Percentiles rank a stretch among this genome's conserved stretches.
These are phyloP conservation scores for Lachnellula occidentalis DNA, from an alignment of 2,329 filamentous ascomycete species.

Conservation along the genomic window DNA sequence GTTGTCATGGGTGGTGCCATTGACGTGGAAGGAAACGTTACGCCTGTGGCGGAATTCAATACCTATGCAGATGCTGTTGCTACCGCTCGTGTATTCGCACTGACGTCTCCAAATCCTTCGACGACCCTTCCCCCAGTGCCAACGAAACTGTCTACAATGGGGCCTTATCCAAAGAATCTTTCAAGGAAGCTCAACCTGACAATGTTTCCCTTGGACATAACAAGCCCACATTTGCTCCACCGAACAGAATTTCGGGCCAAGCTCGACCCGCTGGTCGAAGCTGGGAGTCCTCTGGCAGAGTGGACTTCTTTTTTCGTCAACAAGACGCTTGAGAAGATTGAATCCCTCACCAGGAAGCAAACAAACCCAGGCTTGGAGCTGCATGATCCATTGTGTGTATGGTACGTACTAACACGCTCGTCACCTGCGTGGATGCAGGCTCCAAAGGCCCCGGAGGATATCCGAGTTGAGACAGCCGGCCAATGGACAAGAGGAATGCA, in stretches of 20 bases:
- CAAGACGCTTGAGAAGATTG: constrained; percentile 66
- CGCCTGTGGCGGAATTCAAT: constrained; percentile 90
- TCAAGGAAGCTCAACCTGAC: constrained; percentile 60
- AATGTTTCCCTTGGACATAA: constrained; percentile 74
- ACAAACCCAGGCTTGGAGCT: constrained; percentile 57
- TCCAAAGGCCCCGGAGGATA: constrained; percentile 62
- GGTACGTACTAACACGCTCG: constrained; percentile 65
- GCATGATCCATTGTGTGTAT: constrained; percentile 74
- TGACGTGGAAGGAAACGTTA: constrained; percentile 72
- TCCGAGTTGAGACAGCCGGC: constrained; percentile 81
- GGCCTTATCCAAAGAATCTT: constrained; percentile 58
- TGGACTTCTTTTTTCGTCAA: constrained; percentile 69
- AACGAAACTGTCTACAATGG: constrained; percentile 44
- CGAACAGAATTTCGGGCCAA: constrained; percentile 52
- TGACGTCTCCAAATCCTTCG: constrained; percentile 67
- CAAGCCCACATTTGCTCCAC: constrained; percentile 61
- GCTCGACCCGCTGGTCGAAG: constrained; percentile 49
- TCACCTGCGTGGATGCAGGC: constrained; percentile 54
- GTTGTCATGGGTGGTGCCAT: constrained; percentile 94
- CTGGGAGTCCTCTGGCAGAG: constrained; percentile 65
- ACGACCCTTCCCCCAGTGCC: constrained; percentile 74
- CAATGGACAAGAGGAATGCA: constrained; percentile 96
- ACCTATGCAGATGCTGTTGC: constrained; percentile 81
- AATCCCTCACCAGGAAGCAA: constrained; percentile 53
- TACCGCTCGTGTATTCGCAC: constrained; percentile 68